phyloP scores from a whole-genome alignment of 805 yeast species.

The Debaryomyces maramus region DNA sequence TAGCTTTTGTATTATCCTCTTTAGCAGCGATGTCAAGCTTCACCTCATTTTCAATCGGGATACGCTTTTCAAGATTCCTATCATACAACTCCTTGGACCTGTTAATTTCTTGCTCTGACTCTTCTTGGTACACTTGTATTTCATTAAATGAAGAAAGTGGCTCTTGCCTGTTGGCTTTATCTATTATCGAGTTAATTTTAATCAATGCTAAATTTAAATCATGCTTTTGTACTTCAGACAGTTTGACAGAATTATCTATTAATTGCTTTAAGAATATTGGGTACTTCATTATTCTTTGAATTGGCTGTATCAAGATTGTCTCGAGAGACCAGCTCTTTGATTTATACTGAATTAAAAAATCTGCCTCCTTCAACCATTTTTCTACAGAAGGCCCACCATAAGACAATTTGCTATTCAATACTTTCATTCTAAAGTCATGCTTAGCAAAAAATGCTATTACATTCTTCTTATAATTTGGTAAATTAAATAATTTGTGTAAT shows the following conservation, averaged over 20 bases:
- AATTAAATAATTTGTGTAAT: slow-evolving; percentile 8
- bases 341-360: slow-evolving; percentile 17
- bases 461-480: slow-evolving; percentile 2
- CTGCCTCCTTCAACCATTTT: slow-evolving; percentile 33
- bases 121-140: slow-evolving; percentile 11
- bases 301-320: slow-evolving; percentile 42
- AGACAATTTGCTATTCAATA: slow-evolving; percentile 19
- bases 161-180: slow-evolving; percentile 12
- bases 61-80: background rate
- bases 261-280: slow-evolving; percentile 18
- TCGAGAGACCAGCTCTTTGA: slow-evolving; percentile 43
- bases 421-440: slow-evolving; percentile 8
- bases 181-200: slow-evolving; percentile 19
- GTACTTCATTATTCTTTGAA: slow-evolving; percentile 45
- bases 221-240: slow-evolving; percentile 10
- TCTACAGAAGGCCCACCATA: slow-evolving; percentile 20
- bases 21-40: slow-evolving; percentile 8
- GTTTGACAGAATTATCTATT: slow-evolving; percentile 11
- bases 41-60: slow-evolving; percentile 7
- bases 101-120: slow-evolving; percentile 1
- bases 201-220: slow-evolving; percentile 19
- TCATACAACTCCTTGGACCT: background rate
- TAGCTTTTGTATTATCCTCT: background rate
- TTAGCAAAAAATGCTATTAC: slow-evolving; percentile 7
- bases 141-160: slow-evolving; percentile 14